Conservation (phyloP, 306 rosid species). For the Quercus suber region DNA sequence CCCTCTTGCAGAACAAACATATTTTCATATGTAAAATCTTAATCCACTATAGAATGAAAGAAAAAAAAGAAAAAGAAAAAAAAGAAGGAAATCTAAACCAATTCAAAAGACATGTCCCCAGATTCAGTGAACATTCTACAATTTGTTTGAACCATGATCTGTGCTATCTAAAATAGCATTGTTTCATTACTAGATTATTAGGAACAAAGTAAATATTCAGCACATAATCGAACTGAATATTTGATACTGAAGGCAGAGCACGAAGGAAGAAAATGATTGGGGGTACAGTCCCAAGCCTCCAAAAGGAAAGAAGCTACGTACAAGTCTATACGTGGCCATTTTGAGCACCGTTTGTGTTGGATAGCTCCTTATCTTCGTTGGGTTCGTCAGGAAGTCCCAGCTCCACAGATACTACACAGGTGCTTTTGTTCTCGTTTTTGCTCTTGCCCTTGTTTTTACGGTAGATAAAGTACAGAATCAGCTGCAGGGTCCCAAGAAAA, state of each 20-base stretch:
- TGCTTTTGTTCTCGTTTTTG: conserved; percentile 32
- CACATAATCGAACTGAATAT: neutral
- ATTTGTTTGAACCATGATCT: neutral
- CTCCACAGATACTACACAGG: conserved; percentile 39
- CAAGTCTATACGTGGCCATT: conserved; percentile 10
- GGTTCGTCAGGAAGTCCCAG: conserved; percentile 48
- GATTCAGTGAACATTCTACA: neutral
- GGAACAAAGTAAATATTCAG: neutral
- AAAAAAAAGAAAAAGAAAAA: no score
- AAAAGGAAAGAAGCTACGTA: neutral
- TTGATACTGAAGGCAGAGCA: neutral
- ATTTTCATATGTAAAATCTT: no score
- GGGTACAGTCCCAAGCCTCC: neutral
- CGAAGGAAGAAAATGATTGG: neutral
- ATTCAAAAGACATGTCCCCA: no score
- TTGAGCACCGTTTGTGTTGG: conserved; percentile 24
- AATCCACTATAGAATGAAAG: no score
- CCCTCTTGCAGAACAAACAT: no score
- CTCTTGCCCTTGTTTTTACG: conserved; percentile 30
- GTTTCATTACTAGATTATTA: no score
- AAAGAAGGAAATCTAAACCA: no score
- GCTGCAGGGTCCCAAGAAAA: conserved; percentile 57
- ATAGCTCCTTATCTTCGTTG: conserved; percentile 30
- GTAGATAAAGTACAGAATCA: conserved; percentile 68
- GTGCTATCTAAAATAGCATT: no score